Base-by-base conservation (phyloP, 192 early-diverging fungal genomes). In the Mortierella hygrophila region DNA sequence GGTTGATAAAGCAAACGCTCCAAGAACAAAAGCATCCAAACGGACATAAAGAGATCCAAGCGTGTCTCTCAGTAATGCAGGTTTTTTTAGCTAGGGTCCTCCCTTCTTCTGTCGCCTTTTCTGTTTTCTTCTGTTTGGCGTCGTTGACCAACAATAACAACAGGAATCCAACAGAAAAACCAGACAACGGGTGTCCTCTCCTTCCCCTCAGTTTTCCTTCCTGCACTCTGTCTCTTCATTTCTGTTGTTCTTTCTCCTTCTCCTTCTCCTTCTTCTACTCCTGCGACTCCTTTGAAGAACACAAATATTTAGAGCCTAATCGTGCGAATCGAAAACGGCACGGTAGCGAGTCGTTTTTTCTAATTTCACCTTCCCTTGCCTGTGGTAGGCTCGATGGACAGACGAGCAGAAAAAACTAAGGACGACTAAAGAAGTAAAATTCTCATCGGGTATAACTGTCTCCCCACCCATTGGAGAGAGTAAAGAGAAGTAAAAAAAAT, bases 391-490 rank as follows among this genome's bases (percentile, higher is more conserved):
- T 26, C 23, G n/a, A 26, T 21, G 44, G 47, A 49, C 15, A 6
- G 49, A 47, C 40, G 41, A 72, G n/a, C 23, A 41, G 46, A 72
- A 23, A 44, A 42, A 11, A 41, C 3, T 32, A 44, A 26, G 6
- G n/a, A 73, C 21, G 42, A 73, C 20, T 5, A 49, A 52, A 41
- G 26, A 52, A 41, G 42, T 6, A 73, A 11, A 44, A 44, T 47
- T 73, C 55, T 10, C 55, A 57, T 57, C 55, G 55, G 55, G 55
- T n/a, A 57, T 26, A 65, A 15, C 60, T 32, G 11, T 52, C 49
- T 52, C 49, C 49, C 29, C 29, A 65, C 60, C 60, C 60, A 65
- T 65, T 65, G 60, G 60, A 65, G 60, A 29, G 60, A 32, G n/a
- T 52, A 52, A 20, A 26, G 55, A 26, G 6, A 57, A 5, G 21